Evolutionary conservation across 2,329 filamentous ascomycete species (phyloP).

Genomic region (Dactylellina leptospora): DNA sequence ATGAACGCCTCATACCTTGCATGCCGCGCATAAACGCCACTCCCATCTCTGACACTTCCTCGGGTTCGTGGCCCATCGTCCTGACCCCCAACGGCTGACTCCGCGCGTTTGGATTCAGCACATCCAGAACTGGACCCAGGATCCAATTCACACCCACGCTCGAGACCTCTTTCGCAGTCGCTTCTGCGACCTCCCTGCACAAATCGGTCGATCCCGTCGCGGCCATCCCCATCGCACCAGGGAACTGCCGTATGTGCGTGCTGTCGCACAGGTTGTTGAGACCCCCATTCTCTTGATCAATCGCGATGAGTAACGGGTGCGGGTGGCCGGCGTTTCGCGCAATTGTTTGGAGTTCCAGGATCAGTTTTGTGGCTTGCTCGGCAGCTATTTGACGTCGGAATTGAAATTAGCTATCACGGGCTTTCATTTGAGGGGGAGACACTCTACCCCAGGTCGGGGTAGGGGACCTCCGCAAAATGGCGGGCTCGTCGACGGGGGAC

Average conservation of each 20-base stretch:
- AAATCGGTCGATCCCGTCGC: constrained; percentile 85
- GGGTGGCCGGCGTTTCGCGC: constrained; percentile 89
- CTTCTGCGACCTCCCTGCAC: constrained; percentile 88
- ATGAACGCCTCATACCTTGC: constrained; percentile 20
- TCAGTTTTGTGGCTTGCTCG: constrained; percentile 84
- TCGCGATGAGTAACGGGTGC: constrained; percentile 84
- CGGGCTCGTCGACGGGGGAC: constrained; percentile 9
- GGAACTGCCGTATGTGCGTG: constrained; percentile 71
- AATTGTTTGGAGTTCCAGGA: constrained; percentile 91
- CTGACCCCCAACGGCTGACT: constrained; percentile 91
- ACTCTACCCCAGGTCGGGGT: neutral
- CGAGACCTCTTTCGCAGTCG: constrained; percentile 88
- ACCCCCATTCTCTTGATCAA: constrained; percentile 93
- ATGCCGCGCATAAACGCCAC: constrained; percentile 84
- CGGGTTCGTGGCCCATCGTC: constrained; percentile 89
- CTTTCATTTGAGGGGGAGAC: neutral
- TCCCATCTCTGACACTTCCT: constrained; percentile 92
- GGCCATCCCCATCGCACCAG: constrained; percentile 94
- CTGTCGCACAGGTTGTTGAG: constrained; percentile 53
- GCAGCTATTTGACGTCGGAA: constrained; percentile 70
- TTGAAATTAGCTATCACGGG: neutral
- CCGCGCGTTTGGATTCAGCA: constrained; percentile 64
- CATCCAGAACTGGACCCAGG: constrained; percentile 90
- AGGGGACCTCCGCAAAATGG: constrained; percentile 30
- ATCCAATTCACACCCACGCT: constrained; percentile 97